Evolutionary conservation across 495 filamentous ascomycete genomes (phyloP).

Genomic region (Copromyces sp.): DNA sequence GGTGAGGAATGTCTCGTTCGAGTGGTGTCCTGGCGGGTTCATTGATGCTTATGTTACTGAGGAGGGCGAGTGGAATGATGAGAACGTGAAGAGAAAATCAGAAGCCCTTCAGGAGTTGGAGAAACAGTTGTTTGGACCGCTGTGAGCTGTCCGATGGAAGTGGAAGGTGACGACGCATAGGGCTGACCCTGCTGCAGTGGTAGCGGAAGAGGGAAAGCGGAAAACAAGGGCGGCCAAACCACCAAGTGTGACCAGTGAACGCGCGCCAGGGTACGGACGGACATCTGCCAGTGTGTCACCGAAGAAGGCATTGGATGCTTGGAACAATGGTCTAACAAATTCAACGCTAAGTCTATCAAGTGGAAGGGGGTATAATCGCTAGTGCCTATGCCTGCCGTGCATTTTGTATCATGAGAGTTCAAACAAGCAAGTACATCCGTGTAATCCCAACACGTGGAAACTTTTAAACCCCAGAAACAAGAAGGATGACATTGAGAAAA

Average conservation of each 20-base stretch:
- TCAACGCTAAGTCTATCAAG: neutral
- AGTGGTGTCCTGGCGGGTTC: conserved; percentile 47
- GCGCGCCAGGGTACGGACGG: neutral
- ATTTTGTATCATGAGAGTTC: neutral
- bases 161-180: neutral
- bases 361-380: neutral
- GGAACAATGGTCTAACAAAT: neutral
- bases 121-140: conserved; percentile 20
- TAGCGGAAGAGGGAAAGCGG: neutral
- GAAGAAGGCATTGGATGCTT: neutral
- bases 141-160: conserved; percentile 11
- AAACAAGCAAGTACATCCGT: neutral
- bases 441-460: neutral
- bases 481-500: neutral
- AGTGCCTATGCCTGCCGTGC: neutral
- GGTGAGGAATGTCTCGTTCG: conserved; percentile 53
- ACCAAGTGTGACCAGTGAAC: neutral
- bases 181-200: neutral
- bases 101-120: conserved; percentile 18
- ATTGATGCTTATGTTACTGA: conserved; percentile 52
- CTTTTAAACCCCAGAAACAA: neutral
- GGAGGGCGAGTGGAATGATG: conserved; percentile 24
- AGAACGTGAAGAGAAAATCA: conserved; percentile 23
- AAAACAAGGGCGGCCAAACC: neutral
- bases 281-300: neutral